Conservation (phyloP, 2,329 filamentous ascomycete genomes). For the Penicillium sp. region DNA sequence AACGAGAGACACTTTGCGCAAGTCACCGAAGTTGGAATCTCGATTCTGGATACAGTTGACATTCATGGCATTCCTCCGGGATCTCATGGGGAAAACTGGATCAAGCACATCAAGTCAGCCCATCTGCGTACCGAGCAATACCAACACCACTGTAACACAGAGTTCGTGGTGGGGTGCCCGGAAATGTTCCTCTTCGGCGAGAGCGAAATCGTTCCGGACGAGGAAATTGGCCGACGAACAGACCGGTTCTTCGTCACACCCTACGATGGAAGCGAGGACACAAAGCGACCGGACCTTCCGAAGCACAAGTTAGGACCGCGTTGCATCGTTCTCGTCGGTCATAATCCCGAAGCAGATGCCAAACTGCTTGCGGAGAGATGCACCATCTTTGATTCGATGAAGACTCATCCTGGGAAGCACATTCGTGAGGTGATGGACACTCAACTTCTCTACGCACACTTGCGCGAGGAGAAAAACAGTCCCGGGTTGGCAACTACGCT, state of each 20-base stretch:
- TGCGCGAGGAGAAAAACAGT: conserved; percentile 56
- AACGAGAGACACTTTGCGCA: conserved; percentile 67
- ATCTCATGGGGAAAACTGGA: conserved; percentile 66
- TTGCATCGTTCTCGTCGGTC: neutral
- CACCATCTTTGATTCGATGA: neutral
- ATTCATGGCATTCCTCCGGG: conserved; percentile 62
- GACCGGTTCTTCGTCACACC: conserved; percentile 32
- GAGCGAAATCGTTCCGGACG: conserved; percentile 57
- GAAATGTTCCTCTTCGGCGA: conserved; percentile 72
- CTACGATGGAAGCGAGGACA: neutral
- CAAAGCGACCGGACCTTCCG: neutral
- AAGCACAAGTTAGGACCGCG: neutral
- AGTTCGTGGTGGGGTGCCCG: conserved; percentile 72
- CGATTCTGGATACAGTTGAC: conserved; percentile 72
- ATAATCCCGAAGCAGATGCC: neutral
- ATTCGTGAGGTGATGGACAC: neutral
- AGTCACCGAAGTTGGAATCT: conserved; percentile 85
- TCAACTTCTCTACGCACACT: conserved; percentile 62
- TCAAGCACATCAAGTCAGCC: conserved; percentile 63
- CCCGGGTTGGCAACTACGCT: conserved; percentile 65
- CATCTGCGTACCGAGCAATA: conserved; percentile 80
- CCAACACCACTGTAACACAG: conserved; percentile 63
- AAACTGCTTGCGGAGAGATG: neutral
- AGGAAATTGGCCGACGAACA: conserved; percentile 50
- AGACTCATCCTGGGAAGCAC: neutral